A percentile compares a stretch with the other conserved stretches of the same genome.
phyloP scores from a whole-genome alignment of 805 yeast species.

The Cyberlindnera lachancei region DNA sequence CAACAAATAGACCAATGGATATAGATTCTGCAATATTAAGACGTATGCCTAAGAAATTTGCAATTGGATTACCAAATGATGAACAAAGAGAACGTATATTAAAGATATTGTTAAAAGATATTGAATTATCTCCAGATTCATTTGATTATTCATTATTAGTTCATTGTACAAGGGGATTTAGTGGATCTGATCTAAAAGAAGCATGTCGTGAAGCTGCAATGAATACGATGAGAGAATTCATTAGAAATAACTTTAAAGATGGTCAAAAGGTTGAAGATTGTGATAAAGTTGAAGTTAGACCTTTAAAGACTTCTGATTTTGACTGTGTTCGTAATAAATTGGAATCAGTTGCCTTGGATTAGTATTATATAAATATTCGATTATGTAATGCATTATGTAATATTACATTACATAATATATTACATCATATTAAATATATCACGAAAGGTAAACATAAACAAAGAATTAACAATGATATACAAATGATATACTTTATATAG shows the following conservation, averaged over 20 bases:
- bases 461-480: background rate
- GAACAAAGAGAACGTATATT: conserved; percentile 67
- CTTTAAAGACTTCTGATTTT: conserved; percentile 56
- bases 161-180: conserved; percentile 57
- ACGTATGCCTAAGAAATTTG: conserved; percentile 86
- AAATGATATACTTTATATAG: background rate
- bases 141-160: conserved; percentile 62
- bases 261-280: conserved; percentile 28
- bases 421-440: no score
- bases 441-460: conserved; percentile 9
- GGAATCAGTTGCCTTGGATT: conserved; percentile 3
- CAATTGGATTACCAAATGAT: conserved; percentile 63
- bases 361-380: background rate
- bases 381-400: no score
- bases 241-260: conserved; percentile 40
- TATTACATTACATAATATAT: no score
- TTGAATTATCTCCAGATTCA: conserved; percentile 45
- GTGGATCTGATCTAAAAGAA: conserved; percentile 91
- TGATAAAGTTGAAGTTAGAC: conserved; percentile 44
- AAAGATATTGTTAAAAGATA: conserved; percentile 56
- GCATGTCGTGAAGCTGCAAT: conserved; percentile 90
- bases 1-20: conserved; percentile 88
- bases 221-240: conserved; percentile 80
- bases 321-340: conserved; percentile 1
- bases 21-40: conserved; percentile 90